Base-by-base conservation (phyloP, 2,329 filamentous ascomycete species). In the Orbilia ellipsospora region DNA sequence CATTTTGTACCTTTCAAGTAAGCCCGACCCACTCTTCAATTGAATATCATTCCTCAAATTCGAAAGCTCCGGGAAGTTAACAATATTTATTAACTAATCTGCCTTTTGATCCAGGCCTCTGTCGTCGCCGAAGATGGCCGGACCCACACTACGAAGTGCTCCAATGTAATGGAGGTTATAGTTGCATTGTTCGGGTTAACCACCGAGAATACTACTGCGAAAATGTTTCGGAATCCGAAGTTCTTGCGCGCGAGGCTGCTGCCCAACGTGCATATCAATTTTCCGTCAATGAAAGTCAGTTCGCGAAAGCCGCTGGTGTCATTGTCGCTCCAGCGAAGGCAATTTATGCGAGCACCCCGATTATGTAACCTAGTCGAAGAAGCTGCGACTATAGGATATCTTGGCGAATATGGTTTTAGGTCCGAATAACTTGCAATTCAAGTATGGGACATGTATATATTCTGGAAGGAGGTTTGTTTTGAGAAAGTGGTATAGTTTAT, bases 231-330 rank as follows among this genome's bases (percentile, higher is more conserved):
- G 85, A 86, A 65, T 86, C 85, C 55, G 88, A 90, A 80, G 85
- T 85, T n/a, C 84, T 90, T 50, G 89, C 89, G 15, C 87, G 87
- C 70, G 89, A 91, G 79, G 88, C 87, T 77, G 89, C 89, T 51
- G 89, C 89, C 51, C 89, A 89, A 82, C 87, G 88, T 72, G 89
- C 89, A 51, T 91, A 90, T 83, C 87, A 90, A 82, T 90, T 90
- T 82, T 90, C 88, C 63, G 87, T 89, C 80, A 90, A 90, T 80
- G 89, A 90, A 80, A 89, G 89, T 79, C 72, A 76, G 28, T 69
- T 76, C 26, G 64, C 72, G 40, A 76, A 69, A 23, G 64, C 66
- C 36, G 66, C 66, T 28, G 70, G 70, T 28, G 70, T 74, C 18
- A 74, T 74, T 52, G 70, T 74, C 18, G 70, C 70, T 18, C 70